Conservation (phyloP, 2,329 filamentous ascomycete species). For the Colletotrichum endophyticum region DNA sequence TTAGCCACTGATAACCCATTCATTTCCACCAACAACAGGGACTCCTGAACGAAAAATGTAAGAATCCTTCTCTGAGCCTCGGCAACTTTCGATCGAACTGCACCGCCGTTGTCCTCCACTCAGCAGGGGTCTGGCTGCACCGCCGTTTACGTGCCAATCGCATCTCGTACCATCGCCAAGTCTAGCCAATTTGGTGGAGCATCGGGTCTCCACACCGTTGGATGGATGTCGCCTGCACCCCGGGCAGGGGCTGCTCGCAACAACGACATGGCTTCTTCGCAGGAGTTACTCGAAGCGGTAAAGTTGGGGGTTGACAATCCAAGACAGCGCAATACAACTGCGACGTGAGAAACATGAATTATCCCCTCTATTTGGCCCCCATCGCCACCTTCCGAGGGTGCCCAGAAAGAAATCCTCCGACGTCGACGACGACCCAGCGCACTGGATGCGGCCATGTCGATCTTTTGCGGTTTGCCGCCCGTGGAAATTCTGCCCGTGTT, state of each 20-base stretch:
- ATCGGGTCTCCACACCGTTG: neutral
- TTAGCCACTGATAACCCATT: neutral
- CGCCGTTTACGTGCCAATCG: neutral
- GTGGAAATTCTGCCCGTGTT: neutral
- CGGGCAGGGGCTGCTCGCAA: neutral
- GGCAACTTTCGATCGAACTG: neutral
- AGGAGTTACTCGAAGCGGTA: neutral
- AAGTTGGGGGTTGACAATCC: neutral
- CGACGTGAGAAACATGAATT: neutral
- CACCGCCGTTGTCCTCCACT: neutral
- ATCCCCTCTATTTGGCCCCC: neutral
- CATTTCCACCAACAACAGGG: neutral
- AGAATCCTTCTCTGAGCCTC: neutral
- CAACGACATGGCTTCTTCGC: neutral
- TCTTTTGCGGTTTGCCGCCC: neutral
- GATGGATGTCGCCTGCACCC: neutral
- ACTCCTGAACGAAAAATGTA: neutral
- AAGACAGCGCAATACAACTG: neutral
- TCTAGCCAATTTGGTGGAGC: neutral
- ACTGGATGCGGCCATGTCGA: neutral
- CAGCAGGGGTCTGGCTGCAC: neutral
- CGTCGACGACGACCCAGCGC: neutral
- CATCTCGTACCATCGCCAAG: neutral
- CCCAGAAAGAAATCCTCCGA: neutral
- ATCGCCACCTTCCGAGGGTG: neutral